These are phyloP conservation scores for Zizania latifolia DNA, from an alignment of 176 grass and related monocot genomes.

Conservation along the genomic window DNA sequence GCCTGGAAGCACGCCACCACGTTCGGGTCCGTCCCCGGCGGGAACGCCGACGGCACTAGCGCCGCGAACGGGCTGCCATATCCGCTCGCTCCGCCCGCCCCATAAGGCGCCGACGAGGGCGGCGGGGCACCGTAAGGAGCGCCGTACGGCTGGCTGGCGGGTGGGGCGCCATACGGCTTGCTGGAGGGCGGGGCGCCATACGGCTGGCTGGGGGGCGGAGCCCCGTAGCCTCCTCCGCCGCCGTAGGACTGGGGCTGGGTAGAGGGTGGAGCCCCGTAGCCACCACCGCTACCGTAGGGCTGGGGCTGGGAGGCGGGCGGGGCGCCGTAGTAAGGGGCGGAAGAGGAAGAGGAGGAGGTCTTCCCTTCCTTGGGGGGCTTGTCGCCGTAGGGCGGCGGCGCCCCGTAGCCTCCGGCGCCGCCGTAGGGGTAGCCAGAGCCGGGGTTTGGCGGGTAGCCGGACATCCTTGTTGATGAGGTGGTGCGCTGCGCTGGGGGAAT, in stretches of 20 bases:
- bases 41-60: conserved; percentile 67
- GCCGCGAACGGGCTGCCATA: conserved; percentile 58
- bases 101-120: neutral
- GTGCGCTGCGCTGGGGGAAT: too few relatives aligned
- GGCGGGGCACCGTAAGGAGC: neutral
- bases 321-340: conserved; percentile 1
- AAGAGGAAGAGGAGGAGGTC: conserved; percentile 3
- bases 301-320: neutral
- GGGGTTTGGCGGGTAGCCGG: conserved; percentile 18
- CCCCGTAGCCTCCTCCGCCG: conserved; percentile 6
- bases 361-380: conserved; percentile 34
- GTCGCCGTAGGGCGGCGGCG: conserved; percentile 27
- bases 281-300: neutral
- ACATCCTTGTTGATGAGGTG: too few relatives aligned
- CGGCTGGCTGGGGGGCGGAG: neutral
- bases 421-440: conserved; percentile 43
- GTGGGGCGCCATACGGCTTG: conserved; percentile 20
- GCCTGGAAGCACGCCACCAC: conserved; percentile 93
- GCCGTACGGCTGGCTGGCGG: neutral
- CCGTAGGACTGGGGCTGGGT: conserved; percentile 30
- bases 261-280: conserved; percentile 13
- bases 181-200: neutral
- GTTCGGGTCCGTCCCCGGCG: conserved; percentile 80
- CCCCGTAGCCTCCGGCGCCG: conserved; percentile 14
- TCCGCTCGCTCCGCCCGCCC: neutral